Evolutionary conservation across 345 rosid genomes (phyloP), one percentile per base, ranked within the genome.

Genomic region (Murraya paniculata): DNA sequence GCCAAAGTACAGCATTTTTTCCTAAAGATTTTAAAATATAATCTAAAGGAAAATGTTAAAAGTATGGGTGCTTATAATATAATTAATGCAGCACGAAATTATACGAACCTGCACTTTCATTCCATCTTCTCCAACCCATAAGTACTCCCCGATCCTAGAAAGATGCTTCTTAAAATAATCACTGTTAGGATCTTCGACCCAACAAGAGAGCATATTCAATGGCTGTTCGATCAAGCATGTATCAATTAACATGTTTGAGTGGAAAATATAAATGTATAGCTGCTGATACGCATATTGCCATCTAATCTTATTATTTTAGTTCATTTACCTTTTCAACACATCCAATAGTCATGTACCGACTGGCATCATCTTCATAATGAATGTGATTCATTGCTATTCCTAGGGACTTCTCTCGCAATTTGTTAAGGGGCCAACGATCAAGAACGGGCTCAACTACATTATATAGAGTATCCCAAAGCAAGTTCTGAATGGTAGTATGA

Each of bases 171-270:
- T 89, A 71, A 85, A 89, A 67, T 65, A 56, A 79, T 67, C 82
- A 10, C 94, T 88, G 3, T 92, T 55, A 1, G 93, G 90, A 82
- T 92, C 90, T 84, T 92, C 94, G 39, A 82, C 88, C 94, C 93
- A 90, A 38, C 93, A 92, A 77, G 89, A 87, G 35, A 92, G 87
- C 92, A 85, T 89, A 71, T 90, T 86, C 4, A 91, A 50, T 22
- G 79, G 61, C 85, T 87, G 64, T 53, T 1, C 22, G 7, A 53
- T 53, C 22, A 45, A 45, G 50, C 50, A 53, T 18, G 57, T 53
- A 18, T 16, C 22, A 53, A 6, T 18, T 5, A 53, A 53, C 57
- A 18, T 1, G 18, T 53, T 18, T 18, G 0, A 53, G 7, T 53
- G 3, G 22, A 19, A 16, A 53, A 53, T 53, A 53, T 53, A 19